Conservation (phyloP, 495 filamentous ascomycete species). For the Aspergillus campestris region DNA sequence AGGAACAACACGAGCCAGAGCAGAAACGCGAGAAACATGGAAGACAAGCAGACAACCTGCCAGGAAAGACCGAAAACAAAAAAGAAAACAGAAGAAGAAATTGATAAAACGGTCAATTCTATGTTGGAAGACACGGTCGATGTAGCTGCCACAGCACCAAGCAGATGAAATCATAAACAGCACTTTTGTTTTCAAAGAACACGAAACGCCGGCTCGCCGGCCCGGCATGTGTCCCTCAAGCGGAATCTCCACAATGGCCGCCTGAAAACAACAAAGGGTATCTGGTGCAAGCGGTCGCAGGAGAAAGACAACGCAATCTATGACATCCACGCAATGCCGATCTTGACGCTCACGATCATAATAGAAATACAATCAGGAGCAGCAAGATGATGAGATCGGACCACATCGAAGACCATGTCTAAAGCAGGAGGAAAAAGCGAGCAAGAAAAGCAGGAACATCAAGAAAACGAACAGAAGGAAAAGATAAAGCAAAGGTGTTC, state of each 20-base stretch:
- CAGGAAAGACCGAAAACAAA: slow-evolving; percentile 46
- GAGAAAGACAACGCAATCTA: slow-evolving; percentile 71
- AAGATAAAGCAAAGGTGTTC: slow-evolving; percentile 12
- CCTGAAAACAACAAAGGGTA: slow-evolving; percentile 47
- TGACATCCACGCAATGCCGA: slow-evolving; percentile 58
- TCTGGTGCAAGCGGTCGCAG: slow-evolving; percentile 46
- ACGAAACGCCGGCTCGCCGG: slow-evolving; percentile 31
- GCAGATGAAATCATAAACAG: slow-evolving; percentile 38
- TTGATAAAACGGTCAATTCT: slow-evolving; percentile 9
- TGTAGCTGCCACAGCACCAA: slow-evolving; percentile 37
- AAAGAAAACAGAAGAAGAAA: slow-evolving; percentile 13
- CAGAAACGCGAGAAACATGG: slow-evolving; percentile 18
- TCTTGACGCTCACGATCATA: slow-evolving; percentile 33
- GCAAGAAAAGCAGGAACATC: slow-evolving; percentile 28
- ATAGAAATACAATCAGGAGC: slow-evolving; percentile 27
- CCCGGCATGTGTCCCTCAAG: slow-evolving; percentile 39
- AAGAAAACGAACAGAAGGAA: slow-evolving; percentile 13
- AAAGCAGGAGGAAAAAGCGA: slow-evolving; percentile 25
- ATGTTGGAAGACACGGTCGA: slow-evolving; percentile 36
- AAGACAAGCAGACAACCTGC: slow-evolving; percentile 34
- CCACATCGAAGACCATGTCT: slow-evolving; percentile 39
- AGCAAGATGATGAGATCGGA: slow-evolving; percentile 27
- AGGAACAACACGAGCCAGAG: slow-evolving; percentile 17
- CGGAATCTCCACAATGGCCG: slow-evolving; percentile 30
- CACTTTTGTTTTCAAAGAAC: slow-evolving; percentile 27